Evolutionary conservation across 2,329 filamentous ascomycete species (phyloP).

Genomic region (Fonsecaea multimorphosa): DNA sequence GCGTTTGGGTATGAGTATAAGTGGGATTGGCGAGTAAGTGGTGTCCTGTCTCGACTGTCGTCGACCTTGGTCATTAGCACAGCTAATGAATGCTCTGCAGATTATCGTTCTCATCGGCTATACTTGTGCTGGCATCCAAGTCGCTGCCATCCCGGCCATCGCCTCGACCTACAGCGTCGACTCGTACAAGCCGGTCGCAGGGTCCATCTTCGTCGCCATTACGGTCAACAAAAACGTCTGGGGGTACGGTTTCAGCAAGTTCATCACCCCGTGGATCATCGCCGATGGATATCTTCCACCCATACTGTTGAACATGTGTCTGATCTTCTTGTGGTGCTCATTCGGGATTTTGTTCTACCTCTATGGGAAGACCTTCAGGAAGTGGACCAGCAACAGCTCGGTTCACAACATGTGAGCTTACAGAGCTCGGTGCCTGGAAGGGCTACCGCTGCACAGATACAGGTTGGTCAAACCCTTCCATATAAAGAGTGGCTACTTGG

Average conservation of each 20-base stretch:
- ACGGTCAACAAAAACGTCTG: slow-evolving; percentile 16
- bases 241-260: slow-evolving; percentile 44
- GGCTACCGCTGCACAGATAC: neutral
- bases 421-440: neutral
- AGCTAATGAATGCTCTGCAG: slow-evolving; percentile 57
- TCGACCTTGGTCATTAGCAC: slow-evolving; percentile 50
- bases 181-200: slow-evolving; percentile 67
- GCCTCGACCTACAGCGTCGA: slow-evolving; percentile 65
- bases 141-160: slow-evolving; percentile 65
- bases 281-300: slow-evolving; percentile 60
- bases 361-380: slow-evolving; percentile 61
- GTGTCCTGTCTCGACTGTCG: neutral
- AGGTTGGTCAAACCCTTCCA: neutral
- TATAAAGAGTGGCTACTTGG: neutral
- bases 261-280: slow-evolving; percentile 62
- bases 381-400: slow-evolving; percentile 17
- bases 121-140: slow-evolving; percentile 61
- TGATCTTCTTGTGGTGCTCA: slow-evolving; percentile 57
- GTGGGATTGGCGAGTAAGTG: slow-evolving; percentile 11
- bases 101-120: slow-evolving; percentile 64
- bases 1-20: slow-evolving; percentile 52
- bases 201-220: slow-evolving; percentile 60
- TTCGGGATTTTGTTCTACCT: slow-evolving; percentile 59
- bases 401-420: slow-evolving; percentile 6
- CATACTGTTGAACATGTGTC: slow-evolving; percentile 64